phyloP scores from a whole-genome alignment of 768 basidiomycete species.

The Mycena floridula region DNA sequence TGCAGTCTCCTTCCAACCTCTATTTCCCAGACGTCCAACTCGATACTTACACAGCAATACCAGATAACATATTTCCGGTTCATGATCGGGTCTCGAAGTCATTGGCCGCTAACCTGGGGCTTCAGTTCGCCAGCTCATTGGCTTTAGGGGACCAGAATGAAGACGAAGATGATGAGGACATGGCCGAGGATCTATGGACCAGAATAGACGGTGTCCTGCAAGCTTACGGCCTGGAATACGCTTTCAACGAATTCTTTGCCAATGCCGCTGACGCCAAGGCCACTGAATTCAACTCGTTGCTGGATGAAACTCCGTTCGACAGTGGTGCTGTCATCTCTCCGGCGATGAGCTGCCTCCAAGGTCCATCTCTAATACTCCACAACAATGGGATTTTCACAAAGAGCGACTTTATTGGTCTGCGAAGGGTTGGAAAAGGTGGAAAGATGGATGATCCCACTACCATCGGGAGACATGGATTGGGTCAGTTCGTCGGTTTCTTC shows the following conservation, averaged over 20 bases:
- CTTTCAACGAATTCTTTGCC: constrained; percentile 45
- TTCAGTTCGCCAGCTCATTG: constrained; percentile 12
- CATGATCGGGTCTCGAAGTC: constrained; percentile 4
- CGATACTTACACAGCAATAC: not conserved
- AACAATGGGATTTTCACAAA: constrained; percentile 36
- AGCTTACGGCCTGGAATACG: constrained; percentile 34
- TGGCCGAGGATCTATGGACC: constrained; percentile 21
- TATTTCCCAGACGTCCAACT: constrained; percentile 18
- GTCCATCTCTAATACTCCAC: constrained; percentile 35
- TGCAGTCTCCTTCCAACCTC: constrained; percentile 22
- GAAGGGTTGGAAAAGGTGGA: constrained; percentile 37
- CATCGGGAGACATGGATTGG: constrained; percentile 47
- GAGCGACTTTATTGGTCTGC: constrained; percentile 40
- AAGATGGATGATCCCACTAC: constrained; percentile 30
- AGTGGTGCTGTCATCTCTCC: constrained; percentile 22
- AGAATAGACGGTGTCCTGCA: constrained; percentile 36
- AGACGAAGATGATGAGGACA: constrained; percentile 41
- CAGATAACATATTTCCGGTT: not conserved
- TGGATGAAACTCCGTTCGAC: constrained; percentile 23
- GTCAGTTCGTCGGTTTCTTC: too few species aligned
- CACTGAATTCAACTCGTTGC: constrained; percentile 29
- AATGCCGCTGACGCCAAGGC: constrained; percentile 49
- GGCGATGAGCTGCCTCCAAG: constrained; percentile 27
- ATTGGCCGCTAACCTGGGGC: constrained; percentile 10
- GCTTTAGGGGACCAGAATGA: constrained; percentile 19